Evolutionary conservation across 192 early-diverging fungal genomes (phyloP).

Genomic region (Coemansia sp.): DNA sequence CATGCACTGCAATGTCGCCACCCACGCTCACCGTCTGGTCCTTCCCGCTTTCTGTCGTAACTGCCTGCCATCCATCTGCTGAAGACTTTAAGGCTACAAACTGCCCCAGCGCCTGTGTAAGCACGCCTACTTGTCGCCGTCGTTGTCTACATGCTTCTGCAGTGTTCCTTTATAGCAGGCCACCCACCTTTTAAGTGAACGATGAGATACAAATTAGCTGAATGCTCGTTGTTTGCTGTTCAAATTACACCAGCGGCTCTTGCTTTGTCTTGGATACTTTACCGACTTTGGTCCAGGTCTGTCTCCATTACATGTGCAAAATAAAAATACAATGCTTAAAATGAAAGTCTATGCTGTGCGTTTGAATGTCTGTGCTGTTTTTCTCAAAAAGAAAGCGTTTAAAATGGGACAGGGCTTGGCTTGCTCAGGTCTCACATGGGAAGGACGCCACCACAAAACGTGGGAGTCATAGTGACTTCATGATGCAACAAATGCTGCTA

Average conservation of each 20-base stretch:
- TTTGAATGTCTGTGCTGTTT: neutral
- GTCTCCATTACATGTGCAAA: constrained; percentile 6
- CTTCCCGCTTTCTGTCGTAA: constrained; percentile 5
- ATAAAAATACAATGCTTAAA: neutral
- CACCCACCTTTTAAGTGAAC: neutral
- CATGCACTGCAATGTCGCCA: constrained; percentile 45
- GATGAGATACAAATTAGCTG: neutral
- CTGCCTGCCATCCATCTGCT: constrained; percentile 40
- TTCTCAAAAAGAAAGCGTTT: neutral
- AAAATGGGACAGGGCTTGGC: neutral
- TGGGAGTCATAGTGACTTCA: neutral
- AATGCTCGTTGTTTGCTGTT: neutral
- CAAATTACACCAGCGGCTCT: neutral
- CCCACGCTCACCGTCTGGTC: constrained; percentile 13
- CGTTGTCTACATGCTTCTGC: constrained; percentile 27
- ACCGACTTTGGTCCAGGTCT: constrained; percentile 47
- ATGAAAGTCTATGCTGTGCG: neutral
- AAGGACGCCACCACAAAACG: neutral
- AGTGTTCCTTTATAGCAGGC: neutral
- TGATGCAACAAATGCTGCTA: too few species aligned
- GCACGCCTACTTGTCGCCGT: constrained; percentile 43
- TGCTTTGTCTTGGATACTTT: constrained; percentile 8
- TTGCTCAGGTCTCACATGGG: neutral
- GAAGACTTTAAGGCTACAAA: constrained; percentile 51
- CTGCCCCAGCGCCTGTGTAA: constrained; percentile 41